phyloP scores from a whole-genome alignment of 208 protist species.

The Lotmaria passim region DNA sequence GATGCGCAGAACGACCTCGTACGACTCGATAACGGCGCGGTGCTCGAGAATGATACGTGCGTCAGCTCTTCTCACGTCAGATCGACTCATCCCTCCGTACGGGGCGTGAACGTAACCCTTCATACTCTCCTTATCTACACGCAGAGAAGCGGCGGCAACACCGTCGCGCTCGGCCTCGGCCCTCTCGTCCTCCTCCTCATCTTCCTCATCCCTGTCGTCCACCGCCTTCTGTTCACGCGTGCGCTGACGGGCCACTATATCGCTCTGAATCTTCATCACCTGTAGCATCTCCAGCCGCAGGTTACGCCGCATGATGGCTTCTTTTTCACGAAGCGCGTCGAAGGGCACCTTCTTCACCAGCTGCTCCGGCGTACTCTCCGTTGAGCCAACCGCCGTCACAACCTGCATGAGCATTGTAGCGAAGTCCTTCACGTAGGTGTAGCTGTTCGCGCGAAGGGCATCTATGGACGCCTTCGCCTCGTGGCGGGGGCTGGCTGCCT shows the following conservation, averaged over 20 bases:
- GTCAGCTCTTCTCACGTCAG: neutral
- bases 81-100: neutral
- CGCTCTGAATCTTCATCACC: constrained; percentile 16
- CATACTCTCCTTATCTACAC: no score
- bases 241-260: constrained; percentile 7
- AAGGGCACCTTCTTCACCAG: constrained; percentile 41
- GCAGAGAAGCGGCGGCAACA: no score
- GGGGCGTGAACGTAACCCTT: no score
- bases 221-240: neutral
- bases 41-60: constrained; percentile 17
- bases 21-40: constrained; percentile 26
- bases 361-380: constrained; percentile 34
- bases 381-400: constrained; percentile 22
- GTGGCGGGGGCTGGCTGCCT: neutral
- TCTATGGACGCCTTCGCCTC: neutral
- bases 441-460: constrained; percentile 31
- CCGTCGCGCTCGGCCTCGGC: no score
- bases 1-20: constrained; percentile 36
- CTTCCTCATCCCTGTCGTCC: neutral
- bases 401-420: constrained; percentile 18
- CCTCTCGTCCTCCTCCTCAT: constrained; percentile 3
- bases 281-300: constrained; percentile 41
- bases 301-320: constrained; percentile 42
- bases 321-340: constrained; percentile 32
- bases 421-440: constrained; percentile 35